Evolutionary conservation across 768 basidiomycete species (phyloP), one percentile per base, ranked within the genome.

Genomic region (Kwoniella bestiolae): DNA sequence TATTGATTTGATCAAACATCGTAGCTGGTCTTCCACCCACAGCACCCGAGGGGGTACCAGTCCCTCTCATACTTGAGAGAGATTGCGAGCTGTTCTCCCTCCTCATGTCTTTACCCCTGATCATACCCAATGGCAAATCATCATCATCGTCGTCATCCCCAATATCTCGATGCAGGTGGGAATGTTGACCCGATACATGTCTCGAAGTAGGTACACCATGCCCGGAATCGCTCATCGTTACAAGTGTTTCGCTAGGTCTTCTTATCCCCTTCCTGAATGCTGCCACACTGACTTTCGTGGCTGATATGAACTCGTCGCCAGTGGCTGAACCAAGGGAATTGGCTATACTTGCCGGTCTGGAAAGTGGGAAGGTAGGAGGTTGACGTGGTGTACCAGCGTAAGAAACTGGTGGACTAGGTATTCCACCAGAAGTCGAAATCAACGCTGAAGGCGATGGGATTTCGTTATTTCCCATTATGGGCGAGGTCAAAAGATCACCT

Each of bases 251-350:
- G 34, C 71, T 73, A 6, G 73, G 71, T 28, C 76, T 41, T 29
- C 76, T 56, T 12, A 75, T 71, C 5, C 70, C 74, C 50, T 67
- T 70, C 32, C 74, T 55, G 57, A 78, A 78, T 3, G 76, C 76
- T 5, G 72, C 76, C 3, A 70, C 76, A 16, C 65, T 68, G 35
- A 78, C 68, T 45, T 61, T 55, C 14, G 29, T 66, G 0, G 68
- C 56, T 3, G 71, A 51, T 11, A 38, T 49, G 6, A 63, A 49
- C 8, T 75, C 74, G 49, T 75, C 74, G 1, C 60, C 60, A 16
- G 58, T 50, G 2, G 62, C 31, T 4, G 67, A 69, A 1, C 64
- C 67, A 3, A 72, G 35, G 5, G 71, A 70, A 21, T 64, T 62
- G 2, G 76, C 74, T 7, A 72, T 56, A 35, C 72, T 73, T 5